Evolutionary conservation across 805 yeast genomes (phyloP).

Genomic region (Hyphopichia homilentoma): DNA sequence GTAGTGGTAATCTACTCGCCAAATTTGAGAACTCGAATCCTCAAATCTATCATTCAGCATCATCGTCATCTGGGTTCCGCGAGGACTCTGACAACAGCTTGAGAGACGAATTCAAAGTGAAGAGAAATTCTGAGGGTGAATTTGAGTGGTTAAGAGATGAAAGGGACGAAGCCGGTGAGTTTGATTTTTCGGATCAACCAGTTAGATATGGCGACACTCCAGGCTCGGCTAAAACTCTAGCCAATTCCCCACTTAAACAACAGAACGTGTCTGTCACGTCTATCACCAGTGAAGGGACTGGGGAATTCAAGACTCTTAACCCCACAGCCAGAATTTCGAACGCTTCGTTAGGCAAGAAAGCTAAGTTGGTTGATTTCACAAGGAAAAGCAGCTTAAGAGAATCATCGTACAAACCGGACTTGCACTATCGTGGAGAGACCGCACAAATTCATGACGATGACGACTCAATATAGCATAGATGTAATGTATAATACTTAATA

Average conservation of each 20-base stretch:
- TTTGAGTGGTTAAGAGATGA: slow-evolving; percentile 21
- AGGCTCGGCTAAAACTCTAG: slow-evolving; percentile 2
- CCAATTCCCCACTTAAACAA: slow-evolving; percentile 8
- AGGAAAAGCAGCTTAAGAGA: slow-evolving; percentile 41
- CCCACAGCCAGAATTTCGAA: slow-evolving; percentile 8
- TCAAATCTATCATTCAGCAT: slow-evolving; percentile 7
- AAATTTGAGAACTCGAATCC: slow-evolving; percentile 14
- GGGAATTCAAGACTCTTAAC: slow-evolving; percentile 1
- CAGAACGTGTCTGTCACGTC: slow-evolving; percentile 20
- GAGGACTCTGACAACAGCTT: slow-evolving; percentile 13
- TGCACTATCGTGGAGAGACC: slow-evolving; percentile 25
- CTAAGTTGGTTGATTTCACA: slow-evolving; percentile 47
- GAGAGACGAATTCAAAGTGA: slow-evolving; percentile 28
- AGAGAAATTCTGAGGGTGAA: slow-evolving; percentile 24
- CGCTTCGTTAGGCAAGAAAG: slow-evolving; percentile 21
- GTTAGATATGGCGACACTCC: no score
- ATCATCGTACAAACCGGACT: slow-evolving; percentile 31
- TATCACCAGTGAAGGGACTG: slow-evolving; percentile 10
- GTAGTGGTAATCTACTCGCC: slow-evolving; percentile 14
- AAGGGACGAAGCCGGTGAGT: slow-evolving; percentile 7
- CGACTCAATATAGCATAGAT: no score
- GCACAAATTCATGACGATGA: slow-evolving; percentile 34
- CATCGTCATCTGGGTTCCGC: slow-evolving; percentile 10
- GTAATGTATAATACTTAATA: no score
- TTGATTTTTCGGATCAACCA: slow-evolving; percentile 6